These are phyloP conservation scores for Penicillium sp. DNA, from an alignment of 2,329 filamentous ascomycete species.

Conservation along the genomic window DNA sequence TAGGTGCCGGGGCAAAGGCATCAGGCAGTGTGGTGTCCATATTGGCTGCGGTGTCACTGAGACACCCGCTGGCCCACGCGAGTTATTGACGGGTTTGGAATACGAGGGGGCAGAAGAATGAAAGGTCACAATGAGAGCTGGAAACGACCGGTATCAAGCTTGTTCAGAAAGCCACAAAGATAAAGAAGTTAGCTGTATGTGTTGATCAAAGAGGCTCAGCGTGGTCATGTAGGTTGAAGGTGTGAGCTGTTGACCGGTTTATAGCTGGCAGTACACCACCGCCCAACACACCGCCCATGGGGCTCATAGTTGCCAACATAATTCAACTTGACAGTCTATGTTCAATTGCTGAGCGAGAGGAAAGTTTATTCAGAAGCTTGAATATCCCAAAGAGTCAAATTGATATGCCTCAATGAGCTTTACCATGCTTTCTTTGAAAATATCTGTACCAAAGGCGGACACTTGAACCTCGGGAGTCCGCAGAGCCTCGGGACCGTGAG, in stretches of 20 bases:
- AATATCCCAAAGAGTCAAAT: neutral
- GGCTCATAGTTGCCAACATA: neutral
- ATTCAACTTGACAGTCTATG: too few relatives aligned
- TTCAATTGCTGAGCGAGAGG: too few relatives aligned
- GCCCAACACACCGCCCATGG: conserved; percentile 9
- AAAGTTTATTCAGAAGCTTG: too few relatives aligned
- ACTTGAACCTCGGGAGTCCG: neutral
- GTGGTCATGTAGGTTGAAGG: conserved; percentile 15
- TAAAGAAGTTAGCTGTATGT: neutral
- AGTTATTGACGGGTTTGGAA: neutral
- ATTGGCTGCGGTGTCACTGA: conserved; percentile 6
- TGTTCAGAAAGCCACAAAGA: neutral
- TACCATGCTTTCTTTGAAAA: neutral
- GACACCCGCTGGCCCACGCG: neutral
- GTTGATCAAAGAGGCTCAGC: neutral
- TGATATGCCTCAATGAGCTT: neutral
- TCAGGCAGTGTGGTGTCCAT: conserved; percentile 32
- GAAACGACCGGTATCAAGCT: neutral
- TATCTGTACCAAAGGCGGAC: neutral
- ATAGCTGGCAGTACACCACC: conserved; percentile 12
- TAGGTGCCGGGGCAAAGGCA: conserved; percentile 23
- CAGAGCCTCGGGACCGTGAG: conserved; percentile 19
- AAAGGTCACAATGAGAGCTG: neutral
- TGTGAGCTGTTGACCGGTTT: conserved; percentile 1
- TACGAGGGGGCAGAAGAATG: too few relatives aligned